A percentile compares a stretch with the other conserved stretches of the same genome.
Conservation (phyloP, 2,329 filamentous ascomycete species). For the Fusarium sp. region DNA sequence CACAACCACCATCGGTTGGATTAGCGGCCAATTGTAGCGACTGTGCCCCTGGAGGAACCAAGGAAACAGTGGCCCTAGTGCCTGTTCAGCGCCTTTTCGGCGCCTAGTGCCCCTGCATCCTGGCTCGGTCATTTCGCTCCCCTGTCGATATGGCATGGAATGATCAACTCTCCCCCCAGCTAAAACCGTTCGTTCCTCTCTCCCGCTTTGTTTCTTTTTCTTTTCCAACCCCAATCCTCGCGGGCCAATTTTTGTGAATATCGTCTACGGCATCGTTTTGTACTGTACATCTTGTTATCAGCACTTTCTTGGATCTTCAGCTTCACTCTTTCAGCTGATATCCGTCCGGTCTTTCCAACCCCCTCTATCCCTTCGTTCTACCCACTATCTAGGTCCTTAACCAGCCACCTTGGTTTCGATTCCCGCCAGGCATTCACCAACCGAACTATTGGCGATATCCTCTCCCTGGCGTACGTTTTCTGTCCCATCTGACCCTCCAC, state of each 20-base stretch:
- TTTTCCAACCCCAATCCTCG: constrained; percentile 43
- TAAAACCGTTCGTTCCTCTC: constrained; percentile 31
- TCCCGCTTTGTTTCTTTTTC: constrained; percentile 33
- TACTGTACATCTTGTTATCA: constrained; percentile 44
- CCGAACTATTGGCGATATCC: constrained; percentile 46
- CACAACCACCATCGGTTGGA: constrained; percentile 18
- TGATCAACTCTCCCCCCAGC: constrained; percentile 25
- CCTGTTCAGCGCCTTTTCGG: constrained; percentile 28
- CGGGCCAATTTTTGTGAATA: constrained; percentile 45
- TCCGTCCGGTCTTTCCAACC: constrained; percentile 53
- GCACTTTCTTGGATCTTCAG: constrained; percentile 49
- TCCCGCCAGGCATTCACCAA: constrained; percentile 36
- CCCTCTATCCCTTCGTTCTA: constrained; percentile 38
- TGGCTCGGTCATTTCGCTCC: constrained; percentile 40
- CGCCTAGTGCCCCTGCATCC: constrained; percentile 34
- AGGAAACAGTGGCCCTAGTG: constrained; percentile 34
- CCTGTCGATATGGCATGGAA: constrained; percentile 31
- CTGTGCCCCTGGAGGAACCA: constrained; percentile 37
- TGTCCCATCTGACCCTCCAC: constrained; percentile 37
- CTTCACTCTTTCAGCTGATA: constrained; percentile 58
- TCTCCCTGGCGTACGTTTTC: constrained; percentile 45
- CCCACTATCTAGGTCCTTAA: constrained; percentile 26
- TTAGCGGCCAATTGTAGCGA: constrained; percentile 41
- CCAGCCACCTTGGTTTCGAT: constrained; percentile 42
- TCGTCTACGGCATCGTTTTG: constrained; percentile 41